phyloP scores from a whole-genome alignment of 257 asterid species.

The Solanum tacnaense region DNA sequence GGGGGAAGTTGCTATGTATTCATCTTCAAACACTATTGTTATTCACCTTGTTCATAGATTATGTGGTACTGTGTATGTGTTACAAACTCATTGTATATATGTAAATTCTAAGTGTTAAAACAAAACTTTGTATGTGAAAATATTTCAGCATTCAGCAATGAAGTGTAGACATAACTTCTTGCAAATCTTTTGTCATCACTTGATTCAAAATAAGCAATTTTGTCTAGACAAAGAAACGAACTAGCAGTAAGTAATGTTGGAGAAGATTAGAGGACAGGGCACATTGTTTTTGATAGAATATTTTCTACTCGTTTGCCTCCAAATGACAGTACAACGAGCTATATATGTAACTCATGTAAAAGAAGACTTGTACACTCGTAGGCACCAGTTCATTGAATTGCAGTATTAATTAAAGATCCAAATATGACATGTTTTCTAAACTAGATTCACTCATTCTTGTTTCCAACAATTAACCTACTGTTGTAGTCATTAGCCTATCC shows the following conservation, averaged over 20 bases:
- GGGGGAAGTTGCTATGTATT: neutral
- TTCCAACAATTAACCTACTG: too few species aligned
- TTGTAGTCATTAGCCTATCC: too few species aligned
- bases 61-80: neutral
- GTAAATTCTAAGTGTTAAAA: too few species aligned
- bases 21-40: neutral
- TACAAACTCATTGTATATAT: too few species aligned
- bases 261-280: too few species aligned
- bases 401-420: neutral
- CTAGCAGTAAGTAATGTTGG: neutral
- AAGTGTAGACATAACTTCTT: too few species aligned
- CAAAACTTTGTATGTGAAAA: too few species aligned
- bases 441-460: neutral
- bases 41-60: neutral
- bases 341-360: neutral
- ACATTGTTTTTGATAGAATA: accelerated
- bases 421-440: neutral
- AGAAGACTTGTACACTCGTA: too few species aligned
- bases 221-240: neutral
- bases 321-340: neutral
- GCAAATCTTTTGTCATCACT: too few species aligned
- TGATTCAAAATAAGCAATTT: too few species aligned
- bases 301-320: neutral
- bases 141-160: too few species aligned
- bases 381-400: too few species aligned